Conservation (phyloP, 495 filamentous ascomycete species). For the Aspergillus avenaceus region DNA sequence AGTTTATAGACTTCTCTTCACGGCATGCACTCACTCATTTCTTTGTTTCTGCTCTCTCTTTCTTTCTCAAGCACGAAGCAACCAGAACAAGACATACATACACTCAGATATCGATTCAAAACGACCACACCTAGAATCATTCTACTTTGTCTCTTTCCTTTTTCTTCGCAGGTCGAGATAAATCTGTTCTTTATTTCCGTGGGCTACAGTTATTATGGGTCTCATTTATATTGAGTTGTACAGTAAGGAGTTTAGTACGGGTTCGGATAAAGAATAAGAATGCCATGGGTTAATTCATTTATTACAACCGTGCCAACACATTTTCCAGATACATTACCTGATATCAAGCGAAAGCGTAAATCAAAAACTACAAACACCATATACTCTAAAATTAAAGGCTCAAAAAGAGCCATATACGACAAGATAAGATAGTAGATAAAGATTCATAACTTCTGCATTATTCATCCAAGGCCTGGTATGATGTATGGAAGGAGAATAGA, state of each 20-base stretch:
- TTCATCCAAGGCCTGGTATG: constrained; percentile 10
- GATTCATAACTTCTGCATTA: constrained; percentile 6
- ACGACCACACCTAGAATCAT: no score
- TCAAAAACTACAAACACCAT: no score
- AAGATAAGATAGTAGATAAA: constrained; percentile 2
- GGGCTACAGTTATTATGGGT: background rate
- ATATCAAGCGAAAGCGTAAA: no score
- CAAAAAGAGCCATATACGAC: background rate
- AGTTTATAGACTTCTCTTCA: constrained; percentile 3
- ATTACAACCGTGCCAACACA: background rate
- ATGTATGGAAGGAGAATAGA: constrained; percentile 1
- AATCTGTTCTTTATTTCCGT: background rate
- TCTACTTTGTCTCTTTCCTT: background rate
- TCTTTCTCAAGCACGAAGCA: background rate
- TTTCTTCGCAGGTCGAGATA: background rate
- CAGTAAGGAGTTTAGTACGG: background rate
- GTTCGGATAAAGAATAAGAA: background rate
- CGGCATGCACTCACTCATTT: background rate
- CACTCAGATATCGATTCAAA: background rate
- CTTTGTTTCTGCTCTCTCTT: background rate
- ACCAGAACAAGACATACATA: background rate
- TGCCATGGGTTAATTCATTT: background rate
- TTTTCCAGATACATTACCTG: no score
- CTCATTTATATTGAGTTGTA: background rate
- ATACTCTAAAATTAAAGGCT: no score